These are phyloP conservation scores for Acer negundo DNA, from an alignment of 345 rosid genomes.

Conservation along the genomic window DNA sequence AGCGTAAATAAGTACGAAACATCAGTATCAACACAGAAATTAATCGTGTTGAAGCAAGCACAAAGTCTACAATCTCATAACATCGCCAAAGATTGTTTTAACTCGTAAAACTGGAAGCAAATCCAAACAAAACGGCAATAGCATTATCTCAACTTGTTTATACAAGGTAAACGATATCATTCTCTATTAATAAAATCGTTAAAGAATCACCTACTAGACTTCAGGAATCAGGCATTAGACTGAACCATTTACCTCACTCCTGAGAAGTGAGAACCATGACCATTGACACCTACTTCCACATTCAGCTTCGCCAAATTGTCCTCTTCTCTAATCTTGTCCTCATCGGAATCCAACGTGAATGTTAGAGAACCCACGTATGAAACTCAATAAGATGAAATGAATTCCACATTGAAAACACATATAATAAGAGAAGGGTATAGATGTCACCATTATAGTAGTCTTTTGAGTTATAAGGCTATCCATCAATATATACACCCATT, in stretches of 20 bases:
- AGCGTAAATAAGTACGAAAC: background rate
- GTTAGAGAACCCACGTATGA: too few relatives aligned
- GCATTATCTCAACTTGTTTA: constrained; percentile 22
- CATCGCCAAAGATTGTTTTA: too few relatives aligned
- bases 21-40: background rate
- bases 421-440: too few relatives aligned
- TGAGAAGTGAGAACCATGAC: constrained; percentile 54
- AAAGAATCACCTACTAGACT: constrained; percentile 4
- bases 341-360: constrained; percentile 70
- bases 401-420: too few relatives aligned
- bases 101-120: too few relatives aligned
- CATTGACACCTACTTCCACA: constrained; percentile 13
- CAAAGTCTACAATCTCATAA: background rate
- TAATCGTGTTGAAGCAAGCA: background rate
- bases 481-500: too few relatives aligned
- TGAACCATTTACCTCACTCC: background rate
- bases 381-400: too few relatives aligned
- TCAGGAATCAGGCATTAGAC: too few relatives aligned
- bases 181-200: too few relatives aligned
- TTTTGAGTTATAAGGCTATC: too few relatives aligned
- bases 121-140: too few relatives aligned
- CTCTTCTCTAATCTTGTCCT: constrained; percentile 56
- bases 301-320: constrained; percentile 23
- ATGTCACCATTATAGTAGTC: too few relatives aligned
- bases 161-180: constrained; percentile 6